A percentile compares a stretch with the other conserved stretches of the same genome.
phyloP scores from a whole-genome alignment of 495 filamentous ascomycete species.

The Xylaria bambusicola region DNA sequence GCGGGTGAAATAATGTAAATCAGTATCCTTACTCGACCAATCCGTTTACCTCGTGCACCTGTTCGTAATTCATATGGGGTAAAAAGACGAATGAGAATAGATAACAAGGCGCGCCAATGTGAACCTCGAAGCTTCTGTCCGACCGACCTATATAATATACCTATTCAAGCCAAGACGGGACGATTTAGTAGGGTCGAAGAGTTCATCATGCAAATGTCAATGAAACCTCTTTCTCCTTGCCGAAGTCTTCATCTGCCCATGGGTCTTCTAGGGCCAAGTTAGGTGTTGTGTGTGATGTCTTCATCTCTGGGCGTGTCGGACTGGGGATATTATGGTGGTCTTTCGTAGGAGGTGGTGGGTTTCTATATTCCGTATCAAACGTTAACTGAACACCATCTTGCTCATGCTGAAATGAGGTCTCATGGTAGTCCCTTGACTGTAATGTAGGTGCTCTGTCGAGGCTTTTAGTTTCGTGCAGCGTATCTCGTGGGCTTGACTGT shows the following conservation, averaged over 20 bases:
- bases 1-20: conserved; percentile 3
- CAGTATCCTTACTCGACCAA: not conserved
- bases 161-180: too few species aligned
- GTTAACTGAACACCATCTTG: conserved; percentile 65
- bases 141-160: not conserved
- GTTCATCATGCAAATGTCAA: conserved; percentile 67
- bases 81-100: not conserved
- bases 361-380: conserved; percentile 65
- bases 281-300: conserved; percentile 42
- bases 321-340: conserved; percentile 31
- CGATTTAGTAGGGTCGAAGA: not conserved
- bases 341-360: conserved; percentile 32
- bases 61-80: not conserved
- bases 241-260: conserved; percentile 79
- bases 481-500: conserved; percentile 37
- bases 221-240: conserved; percentile 71
- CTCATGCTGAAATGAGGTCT: conserved; percentile 28
- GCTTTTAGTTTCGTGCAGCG: conserved; percentile 54
- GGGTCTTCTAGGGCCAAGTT: conserved; percentile 66
- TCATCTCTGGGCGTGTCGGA: conserved; percentile 42
- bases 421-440: conserved; percentile 8
- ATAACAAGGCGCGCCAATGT: not conserved
- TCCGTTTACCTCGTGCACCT: conserved; percentile 1
- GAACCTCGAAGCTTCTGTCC: not conserved
- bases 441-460: conserved; percentile 37